phyloP scores from a whole-genome alignment of 345 rosid genomes.

The Triadica sebifera region DNA sequence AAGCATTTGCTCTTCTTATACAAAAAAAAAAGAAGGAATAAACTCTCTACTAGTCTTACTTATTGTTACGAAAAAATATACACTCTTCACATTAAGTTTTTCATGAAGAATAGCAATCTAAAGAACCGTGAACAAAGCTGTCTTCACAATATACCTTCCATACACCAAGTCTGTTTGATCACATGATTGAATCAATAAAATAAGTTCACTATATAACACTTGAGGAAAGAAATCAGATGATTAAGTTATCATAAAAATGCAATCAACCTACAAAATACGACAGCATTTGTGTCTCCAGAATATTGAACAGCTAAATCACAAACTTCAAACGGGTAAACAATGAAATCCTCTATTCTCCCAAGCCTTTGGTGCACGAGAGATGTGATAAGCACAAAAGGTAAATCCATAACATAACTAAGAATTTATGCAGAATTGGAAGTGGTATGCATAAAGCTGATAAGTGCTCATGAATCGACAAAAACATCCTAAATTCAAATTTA shows the following conservation, averaged over 20 bases:
- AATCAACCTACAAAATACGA: background rate
- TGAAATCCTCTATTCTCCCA: background rate
- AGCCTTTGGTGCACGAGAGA: background rate
- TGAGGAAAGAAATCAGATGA: background rate
- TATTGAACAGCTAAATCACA: background rate
- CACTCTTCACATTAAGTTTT: background rate
- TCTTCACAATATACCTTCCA: background rate
- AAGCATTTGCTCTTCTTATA: background rate
- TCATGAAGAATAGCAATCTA: background rate
- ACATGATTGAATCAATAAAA: no score
- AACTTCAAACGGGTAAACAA: conserved; percentile 7
- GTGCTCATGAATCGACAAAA: no score
- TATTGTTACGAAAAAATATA: background rate
- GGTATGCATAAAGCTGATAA: background rate
- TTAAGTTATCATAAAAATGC: background rate
- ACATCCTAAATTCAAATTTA: conserved; percentile 1
- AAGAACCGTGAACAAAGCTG: no score
- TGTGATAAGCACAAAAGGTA: background rate
- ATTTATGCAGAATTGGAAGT: background rate
- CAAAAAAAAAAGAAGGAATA: background rate
- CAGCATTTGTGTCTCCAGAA: background rate
- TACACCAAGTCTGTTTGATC: background rate
- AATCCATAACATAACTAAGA: background rate
- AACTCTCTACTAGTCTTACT: background rate
- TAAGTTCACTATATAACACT: no score